Percentiles rank a stretch among this genome's conserved stretches.
Evolutionary conservation across 768 basidiomycete genomes (phyloP).

Genomic region (Leccinum subgranulosum): DNA sequence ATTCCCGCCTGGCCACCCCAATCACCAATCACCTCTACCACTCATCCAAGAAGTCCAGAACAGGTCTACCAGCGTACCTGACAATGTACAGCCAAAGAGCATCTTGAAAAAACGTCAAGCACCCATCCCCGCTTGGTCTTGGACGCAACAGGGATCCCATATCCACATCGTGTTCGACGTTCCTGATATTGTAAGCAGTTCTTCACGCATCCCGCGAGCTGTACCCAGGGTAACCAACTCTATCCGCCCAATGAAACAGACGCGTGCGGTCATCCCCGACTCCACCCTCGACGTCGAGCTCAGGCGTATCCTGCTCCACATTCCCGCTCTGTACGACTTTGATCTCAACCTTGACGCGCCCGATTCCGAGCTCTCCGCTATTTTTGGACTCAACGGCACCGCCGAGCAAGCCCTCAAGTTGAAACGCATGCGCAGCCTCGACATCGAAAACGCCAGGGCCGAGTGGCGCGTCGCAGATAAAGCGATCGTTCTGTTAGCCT

Average conservation of each 20-base stretch:
- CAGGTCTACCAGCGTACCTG: constrained; percentile 39
- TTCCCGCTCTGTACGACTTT: constrained; percentile 47
- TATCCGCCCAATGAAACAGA: constrained; percentile 25
- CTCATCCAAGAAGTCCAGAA: constrained; percentile 34
- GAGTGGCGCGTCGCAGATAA: constrained; percentile 65
- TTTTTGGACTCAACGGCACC: constrained; percentile 17
- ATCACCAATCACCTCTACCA: constrained; percentile 8
- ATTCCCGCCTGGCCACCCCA: constrained; percentile 26
- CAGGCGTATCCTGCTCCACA: constrained; percentile 49
- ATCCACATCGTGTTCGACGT: constrained; percentile 52
- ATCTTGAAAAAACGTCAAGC: constrained; percentile 38
- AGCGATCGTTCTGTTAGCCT: constrained; percentile 44
- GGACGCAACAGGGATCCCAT: constrained; percentile 40
- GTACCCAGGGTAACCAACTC: constrained; percentile 8
- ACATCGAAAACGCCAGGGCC: constrained; percentile 60
- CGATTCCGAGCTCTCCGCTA: constrained; percentile 49
- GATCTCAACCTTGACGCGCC: constrained; percentile 56
- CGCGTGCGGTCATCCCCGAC: constrained; percentile 39
- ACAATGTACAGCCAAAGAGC: constrained; percentile 33
- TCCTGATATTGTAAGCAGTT: constrained; percentile 52
- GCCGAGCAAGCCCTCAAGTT: constrained; percentile 40
- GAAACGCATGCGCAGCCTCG: constrained; percentile 55
- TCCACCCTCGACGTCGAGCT: constrained; percentile 67
- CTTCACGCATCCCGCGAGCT: constrained; percentile 1
- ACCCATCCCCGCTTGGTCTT: constrained; percentile 49